Conservation (phyloP, 1,139 yeast species). For the Pichia sp. region DNA sequence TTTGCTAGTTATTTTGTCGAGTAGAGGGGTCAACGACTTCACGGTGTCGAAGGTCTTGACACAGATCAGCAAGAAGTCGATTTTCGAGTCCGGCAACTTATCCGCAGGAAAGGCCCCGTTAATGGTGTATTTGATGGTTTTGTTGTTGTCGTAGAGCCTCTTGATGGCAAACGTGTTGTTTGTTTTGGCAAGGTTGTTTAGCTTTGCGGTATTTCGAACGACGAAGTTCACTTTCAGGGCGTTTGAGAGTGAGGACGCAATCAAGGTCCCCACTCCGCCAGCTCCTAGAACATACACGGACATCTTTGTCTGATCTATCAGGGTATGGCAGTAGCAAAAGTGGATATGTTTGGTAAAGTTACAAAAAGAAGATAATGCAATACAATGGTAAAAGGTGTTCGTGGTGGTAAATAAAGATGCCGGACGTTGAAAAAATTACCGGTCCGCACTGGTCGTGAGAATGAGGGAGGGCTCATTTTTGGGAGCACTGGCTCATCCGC, state of each 20-base stretch:
- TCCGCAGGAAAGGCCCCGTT: conserved; percentile 20
- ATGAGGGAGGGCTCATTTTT: too few species aligned
- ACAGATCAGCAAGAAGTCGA: conserved; percentile 29
- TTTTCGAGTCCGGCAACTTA: conserved; percentile 19
- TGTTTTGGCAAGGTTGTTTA: conserved; percentile 19
- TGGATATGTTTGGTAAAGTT: background rate
- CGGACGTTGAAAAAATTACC: too few species aligned
- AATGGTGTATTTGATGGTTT: conserved; percentile 15
- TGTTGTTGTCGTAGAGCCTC: conserved; percentile 25
- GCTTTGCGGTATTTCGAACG: conserved; percentile 26
- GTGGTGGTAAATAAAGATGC: too few species aligned
- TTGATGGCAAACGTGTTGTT: conserved; percentile 23
- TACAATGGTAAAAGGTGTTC: background rate
- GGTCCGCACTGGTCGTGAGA: too few species aligned
- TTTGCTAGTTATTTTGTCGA: conserved; percentile 22
- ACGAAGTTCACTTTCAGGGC: conserved; percentile 25
- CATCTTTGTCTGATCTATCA: conserved; percentile 4
- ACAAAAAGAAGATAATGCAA: background rate
- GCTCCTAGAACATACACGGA: conserved; percentile 31
- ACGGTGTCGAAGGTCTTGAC: conserved; percentile 34
- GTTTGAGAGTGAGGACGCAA: conserved; percentile 24
- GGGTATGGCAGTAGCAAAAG: too few species aligned
- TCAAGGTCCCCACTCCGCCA: conserved; percentile 31
- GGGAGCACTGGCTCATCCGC: conserved; percentile 3
- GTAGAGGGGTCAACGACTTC: conserved; percentile 25